These are phyloP conservation scores for Eurotiales sp. DNA, from an alignment of 2,329 filamentous ascomycete genomes.

Conservation along the genomic window DNA sequence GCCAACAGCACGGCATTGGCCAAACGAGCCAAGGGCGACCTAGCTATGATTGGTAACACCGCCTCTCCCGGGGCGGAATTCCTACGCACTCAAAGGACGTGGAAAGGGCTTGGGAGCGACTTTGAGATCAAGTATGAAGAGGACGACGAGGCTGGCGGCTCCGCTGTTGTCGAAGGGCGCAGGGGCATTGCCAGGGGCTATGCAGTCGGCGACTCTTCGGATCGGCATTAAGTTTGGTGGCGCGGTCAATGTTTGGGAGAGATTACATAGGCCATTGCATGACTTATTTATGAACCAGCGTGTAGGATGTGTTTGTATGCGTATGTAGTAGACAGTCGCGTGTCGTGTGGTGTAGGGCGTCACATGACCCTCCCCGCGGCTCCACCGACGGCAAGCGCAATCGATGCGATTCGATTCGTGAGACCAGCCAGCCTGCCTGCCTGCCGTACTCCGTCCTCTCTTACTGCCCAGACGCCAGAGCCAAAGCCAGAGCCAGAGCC, in stretches of 20 bases:
- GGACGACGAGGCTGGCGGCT: conserved; percentile 52
- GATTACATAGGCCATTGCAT: not conserved
- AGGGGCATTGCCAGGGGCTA: conserved; percentile 89
- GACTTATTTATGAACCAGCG: too few species aligned
- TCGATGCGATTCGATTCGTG: too few species aligned
- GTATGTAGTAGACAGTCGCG: too few species aligned
- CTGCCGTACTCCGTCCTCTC: too few species aligned
- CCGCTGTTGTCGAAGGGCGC: conserved; percentile 76
- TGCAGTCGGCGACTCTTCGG: conserved; percentile 60
- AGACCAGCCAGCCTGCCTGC: too few species aligned
- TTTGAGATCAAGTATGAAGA: conserved; percentile 62
- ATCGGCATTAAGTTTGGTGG: conserved; percentile 32
- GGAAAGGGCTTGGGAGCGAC: conserved; percentile 88
- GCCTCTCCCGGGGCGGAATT: conserved; percentile 91
- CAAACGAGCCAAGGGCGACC: conserved; percentile 62
- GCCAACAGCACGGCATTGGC: conserved; percentile 51
- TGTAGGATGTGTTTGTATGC: too few species aligned
- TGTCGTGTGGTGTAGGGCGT: too few species aligned
- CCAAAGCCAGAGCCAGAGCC: too few species aligned
- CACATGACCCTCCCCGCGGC: too few species aligned
- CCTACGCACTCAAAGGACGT: conserved; percentile 75
- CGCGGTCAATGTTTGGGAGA: too few species aligned
- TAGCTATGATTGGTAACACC: conserved; percentile 78
- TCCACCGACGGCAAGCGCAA: too few species aligned
- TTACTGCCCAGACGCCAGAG: too few species aligned